phyloP scores from a whole-genome alignment of 1,139 yeast species.

The Yamadazyma friedrichii region DNA sequence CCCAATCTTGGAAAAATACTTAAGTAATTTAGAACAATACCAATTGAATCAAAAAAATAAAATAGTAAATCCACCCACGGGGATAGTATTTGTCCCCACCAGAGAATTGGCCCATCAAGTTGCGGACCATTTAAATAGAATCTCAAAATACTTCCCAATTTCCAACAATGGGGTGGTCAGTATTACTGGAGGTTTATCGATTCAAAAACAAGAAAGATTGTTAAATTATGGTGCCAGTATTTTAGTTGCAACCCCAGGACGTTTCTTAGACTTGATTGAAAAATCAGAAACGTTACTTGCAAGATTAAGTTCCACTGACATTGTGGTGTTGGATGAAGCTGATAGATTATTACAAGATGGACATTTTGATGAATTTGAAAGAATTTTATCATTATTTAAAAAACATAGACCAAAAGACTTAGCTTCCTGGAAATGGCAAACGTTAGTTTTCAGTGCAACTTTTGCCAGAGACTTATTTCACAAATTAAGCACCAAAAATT shows the following conservation, averaged over 20 bases:
- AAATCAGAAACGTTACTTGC: conserved; percentile 53
- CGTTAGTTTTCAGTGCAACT: conserved; percentile 92
- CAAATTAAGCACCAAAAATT: conserved; percentile 50
- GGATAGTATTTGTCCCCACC: conserved; percentile 89
- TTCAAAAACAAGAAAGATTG: conserved; percentile 86
- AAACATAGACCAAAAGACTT: conserved; percentile 30
- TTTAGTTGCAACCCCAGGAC: conserved; percentile 94
- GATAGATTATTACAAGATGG: conserved; percentile 94
- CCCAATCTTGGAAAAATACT: conserved; percentile 77
- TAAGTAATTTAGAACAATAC: conserved; percentile 25
- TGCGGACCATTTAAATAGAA: conserved; percentile 65
- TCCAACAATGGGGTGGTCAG: conserved; percentile 62
- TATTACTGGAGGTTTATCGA: conserved; percentile 91
- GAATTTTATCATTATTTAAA: conserved; percentile 63
- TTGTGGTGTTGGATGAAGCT: conserved; percentile 92
- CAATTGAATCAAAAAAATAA: conserved; percentile 24
- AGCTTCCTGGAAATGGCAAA: conserved; percentile 69
- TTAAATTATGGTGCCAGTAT: conserved; percentile 75
- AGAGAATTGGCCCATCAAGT: conserved; percentile 97
- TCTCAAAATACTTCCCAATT: conserved; percentile 62
- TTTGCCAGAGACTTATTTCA: conserved; percentile 81
- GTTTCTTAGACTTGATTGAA: conserved; percentile 79
- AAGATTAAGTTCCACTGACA: conserved; percentile 62
- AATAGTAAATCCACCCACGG: conserved; percentile 53
- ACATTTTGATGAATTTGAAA: conserved; percentile 89